Base-by-base conservation (phyloP, 345 rosid genomes). In the Moricandia moricandioides region DNA sequence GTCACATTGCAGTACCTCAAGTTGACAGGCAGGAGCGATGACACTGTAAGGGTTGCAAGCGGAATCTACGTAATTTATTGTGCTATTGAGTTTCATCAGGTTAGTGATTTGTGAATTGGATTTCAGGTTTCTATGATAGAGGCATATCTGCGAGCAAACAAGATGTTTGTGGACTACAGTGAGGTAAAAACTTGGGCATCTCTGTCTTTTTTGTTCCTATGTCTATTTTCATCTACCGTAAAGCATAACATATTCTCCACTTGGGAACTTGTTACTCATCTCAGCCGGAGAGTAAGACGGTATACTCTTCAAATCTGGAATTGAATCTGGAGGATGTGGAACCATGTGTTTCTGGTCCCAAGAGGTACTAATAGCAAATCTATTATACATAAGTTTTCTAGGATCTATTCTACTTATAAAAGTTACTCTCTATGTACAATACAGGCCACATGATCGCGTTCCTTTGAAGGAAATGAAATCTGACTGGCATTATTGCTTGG, bases 1-100 rank as follows among this genome's bases (percentile, higher is more conserved):
- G 98, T 91, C 78, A 89, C 99, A 17, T 75, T 95, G 62, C 92
- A 95, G 73, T 95, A 92, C 82, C 94, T 95, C 43, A 92, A 87
- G 79, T 82, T 95, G 87, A 95, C 99, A 7, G 99, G 99, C 75
- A 89, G 99, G 78, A 95, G 96, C 70, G 98, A 95, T 62, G 98
- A 95, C 1, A 70, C 74, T 59, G 74, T 70, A 70, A 70, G 74
- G 16, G 13, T 11, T 59, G 57, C 74, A 29, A 40, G 33, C 21
- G 39, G 24, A 58, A 40, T 70, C 30, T 35, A 4, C 57, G 1
- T 47, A 5, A 47, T 40, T 40, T 58, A n/a, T 47, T 47, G 7
- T 47, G 3, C 16, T 59, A 6, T 45, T 45, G 21, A 9, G 6
- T 59, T 59, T 59, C 43, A 7, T 70, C 45, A 43, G 58, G 18